These are phyloP conservation scores for Casaregolazyma suthepensis DNA, from an alignment of 1,139 yeast genomes.

Conservation along the genomic window DNA sequence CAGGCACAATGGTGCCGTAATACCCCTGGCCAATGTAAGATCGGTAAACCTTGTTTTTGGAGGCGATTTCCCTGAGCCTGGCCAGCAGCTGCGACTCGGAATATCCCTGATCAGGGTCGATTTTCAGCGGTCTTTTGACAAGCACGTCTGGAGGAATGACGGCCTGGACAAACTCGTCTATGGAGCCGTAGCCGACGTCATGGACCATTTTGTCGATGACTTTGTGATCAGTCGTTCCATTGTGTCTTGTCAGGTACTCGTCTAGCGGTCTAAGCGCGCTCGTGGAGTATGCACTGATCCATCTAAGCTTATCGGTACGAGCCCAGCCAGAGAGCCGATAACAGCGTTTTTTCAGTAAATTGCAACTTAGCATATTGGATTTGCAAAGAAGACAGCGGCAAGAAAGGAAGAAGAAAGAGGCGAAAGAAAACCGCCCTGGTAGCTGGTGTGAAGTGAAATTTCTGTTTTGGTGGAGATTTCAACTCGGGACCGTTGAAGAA, in stretches of 20 bases:
- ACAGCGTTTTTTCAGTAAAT: background rate
- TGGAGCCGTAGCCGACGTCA: slow-evolving; percentile 57
- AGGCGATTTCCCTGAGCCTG: slow-evolving; percentile 62
- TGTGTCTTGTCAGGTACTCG: slow-evolving; percentile 83
- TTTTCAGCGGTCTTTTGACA: slow-evolving; percentile 55
- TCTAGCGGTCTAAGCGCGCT: slow-evolving; percentile 45
- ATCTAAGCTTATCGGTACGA: background rate
- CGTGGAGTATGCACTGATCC: slow-evolving; percentile 1
- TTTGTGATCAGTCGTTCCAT: slow-evolving; percentile 66
- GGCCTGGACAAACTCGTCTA: slow-evolving; percentile 61
- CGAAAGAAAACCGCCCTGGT: background rate
- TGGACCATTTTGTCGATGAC: slow-evolving; percentile 62
- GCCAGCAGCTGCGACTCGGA: slow-evolving; percentile 76
- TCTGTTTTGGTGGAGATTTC: background rate
- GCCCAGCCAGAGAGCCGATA: background rate
- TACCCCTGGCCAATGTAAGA: slow-evolving; percentile 92
- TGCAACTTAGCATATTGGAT: background rate
- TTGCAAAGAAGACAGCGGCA: background rate
- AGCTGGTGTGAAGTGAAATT: background rate
- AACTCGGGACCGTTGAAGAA: background rate
- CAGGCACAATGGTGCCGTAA: slow-evolving; percentile 83
- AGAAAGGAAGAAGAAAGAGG: background rate
- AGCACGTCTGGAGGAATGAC: slow-evolving; percentile 78
- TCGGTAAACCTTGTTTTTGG: slow-evolving; percentile 62
- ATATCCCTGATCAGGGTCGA: slow-evolving; percentile 64